Evolutionary conservation across 495 filamentous ascomycete genomes (phyloP).

Genomic region (Penicillium pulvis): DNA sequence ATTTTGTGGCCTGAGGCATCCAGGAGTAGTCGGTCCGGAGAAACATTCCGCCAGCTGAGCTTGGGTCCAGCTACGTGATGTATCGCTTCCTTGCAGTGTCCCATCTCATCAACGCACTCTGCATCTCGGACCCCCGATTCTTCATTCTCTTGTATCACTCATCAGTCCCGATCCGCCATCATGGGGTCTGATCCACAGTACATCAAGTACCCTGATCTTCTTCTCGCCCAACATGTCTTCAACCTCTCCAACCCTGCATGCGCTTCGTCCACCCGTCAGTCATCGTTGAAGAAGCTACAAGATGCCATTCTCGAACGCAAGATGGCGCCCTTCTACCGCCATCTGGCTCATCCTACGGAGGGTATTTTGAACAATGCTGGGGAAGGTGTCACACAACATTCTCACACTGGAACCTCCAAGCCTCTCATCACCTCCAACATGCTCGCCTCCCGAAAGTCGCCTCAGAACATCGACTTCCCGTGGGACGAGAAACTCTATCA

Average conservation of each 20-base stretch:
- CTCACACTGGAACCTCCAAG: conserved; percentile 58
- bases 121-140: conserved; percentile 12
- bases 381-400: conserved; percentile 65
- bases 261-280: conserved; percentile 63
- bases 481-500: conserved; percentile 94
- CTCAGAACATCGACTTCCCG: conserved; percentile 65
- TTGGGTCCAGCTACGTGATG: conserved; percentile 43
- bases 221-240: conserved; percentile 95
- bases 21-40: conserved; percentile 27
- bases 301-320: conserved; percentile 90
- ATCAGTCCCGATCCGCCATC: conserved; percentile 35
- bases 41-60: conserved; percentile 48
- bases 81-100: conserved; percentile 17
- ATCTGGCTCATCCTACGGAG: conserved; percentile 90
- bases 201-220: conserved; percentile 89
- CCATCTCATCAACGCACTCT: conserved; percentile 24
- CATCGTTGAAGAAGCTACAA: conserved; percentile 80
- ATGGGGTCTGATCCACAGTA: conserved; percentile 99
- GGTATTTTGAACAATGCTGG: conserved; percentile 81
- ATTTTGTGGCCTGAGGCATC: conserved; percentile 1
- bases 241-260: conserved; percentile 89
- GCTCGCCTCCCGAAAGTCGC: conserved; percentile 66
- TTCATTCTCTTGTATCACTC: conserved; percentile 11
- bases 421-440: conserved; percentile 59
- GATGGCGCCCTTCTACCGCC: conserved; percentile 96